These are phyloP conservation scores for Salinomyces thailandicus DNA, from an alignment of 2,329 filamentous ascomycete genomes.

Conservation along the genomic window DNA sequence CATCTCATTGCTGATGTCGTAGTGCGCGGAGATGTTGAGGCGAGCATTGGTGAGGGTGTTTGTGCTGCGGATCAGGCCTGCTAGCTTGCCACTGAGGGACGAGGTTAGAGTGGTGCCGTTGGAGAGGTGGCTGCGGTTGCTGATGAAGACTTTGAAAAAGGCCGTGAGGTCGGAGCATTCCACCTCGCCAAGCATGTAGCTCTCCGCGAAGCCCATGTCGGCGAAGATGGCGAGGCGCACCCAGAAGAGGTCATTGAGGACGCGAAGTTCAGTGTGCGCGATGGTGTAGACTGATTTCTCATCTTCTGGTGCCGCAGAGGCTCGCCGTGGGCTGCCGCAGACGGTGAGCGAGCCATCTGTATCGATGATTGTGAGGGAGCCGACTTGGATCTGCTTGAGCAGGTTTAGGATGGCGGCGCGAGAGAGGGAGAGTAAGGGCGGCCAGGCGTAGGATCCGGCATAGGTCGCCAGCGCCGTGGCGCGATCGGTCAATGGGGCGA, in stretches of 20 bases:
- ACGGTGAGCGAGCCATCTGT: conserved; percentile 33
- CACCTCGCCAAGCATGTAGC: conserved; percentile 63
- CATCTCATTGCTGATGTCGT: conserved; percentile 68
- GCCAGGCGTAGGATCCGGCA: conserved; percentile 38
- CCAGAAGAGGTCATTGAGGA: conserved; percentile 60
- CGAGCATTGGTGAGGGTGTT: conserved; percentile 44
- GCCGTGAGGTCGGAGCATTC: conserved; percentile 55
- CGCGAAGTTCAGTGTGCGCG: conserved; percentile 45
- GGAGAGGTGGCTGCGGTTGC: conserved; percentile 51
- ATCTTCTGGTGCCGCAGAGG: conserved; percentile 23
- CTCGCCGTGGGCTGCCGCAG: conserved; percentile 30
- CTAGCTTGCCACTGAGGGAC: conserved; percentile 46
- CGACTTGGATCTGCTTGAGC: conserved; percentile 36
- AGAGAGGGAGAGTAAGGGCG: conserved; percentile 37
- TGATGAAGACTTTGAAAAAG: conserved; percentile 66
- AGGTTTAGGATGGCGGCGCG: conserved; percentile 36
- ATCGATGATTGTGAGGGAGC: conserved; percentile 37
- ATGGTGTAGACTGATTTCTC: conserved; percentile 28
- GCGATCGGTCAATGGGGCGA: conserved; percentile 28
- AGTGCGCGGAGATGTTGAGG: conserved; percentile 61
- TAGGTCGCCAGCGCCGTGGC: conserved; percentile 32
- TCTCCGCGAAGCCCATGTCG: conserved; percentile 65
- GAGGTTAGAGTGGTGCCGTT: conserved; percentile 56
- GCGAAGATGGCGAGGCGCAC: conserved; percentile 57
- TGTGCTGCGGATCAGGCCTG: conserved; percentile 40